These are phyloP conservation scores for Achaetomiella virescens DNA, from an alignment of 495 filamentous ascomycete species.

Conservation along the genomic window DNA sequence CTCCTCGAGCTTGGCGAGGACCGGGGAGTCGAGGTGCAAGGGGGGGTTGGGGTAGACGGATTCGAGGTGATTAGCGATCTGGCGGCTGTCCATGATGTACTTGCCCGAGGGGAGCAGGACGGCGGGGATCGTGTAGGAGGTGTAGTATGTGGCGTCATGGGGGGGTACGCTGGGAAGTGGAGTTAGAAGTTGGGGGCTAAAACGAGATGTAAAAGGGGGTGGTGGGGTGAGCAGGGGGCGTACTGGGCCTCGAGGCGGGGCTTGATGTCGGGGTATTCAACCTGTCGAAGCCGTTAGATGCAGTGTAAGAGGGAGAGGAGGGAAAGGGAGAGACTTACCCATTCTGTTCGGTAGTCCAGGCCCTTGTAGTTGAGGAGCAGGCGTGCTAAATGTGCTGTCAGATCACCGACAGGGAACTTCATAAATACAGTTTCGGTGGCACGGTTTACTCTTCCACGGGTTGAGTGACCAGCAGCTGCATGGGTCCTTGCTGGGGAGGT, in stretches of 20 bases:
- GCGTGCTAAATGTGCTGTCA: constrained; percentile 37
- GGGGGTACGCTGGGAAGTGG: constrained; percentile 29
- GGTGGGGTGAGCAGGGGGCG: constrained; percentile 9
- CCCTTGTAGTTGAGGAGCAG: constrained; percentile 55
- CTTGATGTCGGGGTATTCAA: constrained; percentile 56
- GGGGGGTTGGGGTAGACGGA: constrained; percentile 46
- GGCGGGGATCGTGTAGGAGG: constrained; percentile 49
- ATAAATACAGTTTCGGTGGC: not conserved
- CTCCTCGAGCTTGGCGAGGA: constrained; percentile 29
- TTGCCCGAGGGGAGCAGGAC: constrained; percentile 45
- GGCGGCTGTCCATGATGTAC: constrained; percentile 51
- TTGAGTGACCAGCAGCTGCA: constrained; percentile 52
- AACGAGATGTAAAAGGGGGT: too few species aligned
- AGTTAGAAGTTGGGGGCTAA: not conserved
- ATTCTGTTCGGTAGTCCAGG: constrained; percentile 58
- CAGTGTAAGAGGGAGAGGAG: not conserved
- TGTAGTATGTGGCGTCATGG: constrained; percentile 1
- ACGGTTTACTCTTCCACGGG: constrained; percentile 53
- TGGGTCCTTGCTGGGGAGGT: constrained; percentile 46
- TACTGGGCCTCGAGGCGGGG: constrained; percentile 27
- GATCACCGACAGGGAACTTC: not conserved
- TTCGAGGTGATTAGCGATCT: constrained; percentile 50
- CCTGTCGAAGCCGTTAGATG: not conserved
- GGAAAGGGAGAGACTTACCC: constrained; percentile 30
- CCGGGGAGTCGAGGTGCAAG: constrained; percentile 45